Percentiles rank a stretch among this genome's conserved stretches.
phyloP scores from a whole-genome alignment of 306 rosid species.

The Rosa lucieae region DNA sequence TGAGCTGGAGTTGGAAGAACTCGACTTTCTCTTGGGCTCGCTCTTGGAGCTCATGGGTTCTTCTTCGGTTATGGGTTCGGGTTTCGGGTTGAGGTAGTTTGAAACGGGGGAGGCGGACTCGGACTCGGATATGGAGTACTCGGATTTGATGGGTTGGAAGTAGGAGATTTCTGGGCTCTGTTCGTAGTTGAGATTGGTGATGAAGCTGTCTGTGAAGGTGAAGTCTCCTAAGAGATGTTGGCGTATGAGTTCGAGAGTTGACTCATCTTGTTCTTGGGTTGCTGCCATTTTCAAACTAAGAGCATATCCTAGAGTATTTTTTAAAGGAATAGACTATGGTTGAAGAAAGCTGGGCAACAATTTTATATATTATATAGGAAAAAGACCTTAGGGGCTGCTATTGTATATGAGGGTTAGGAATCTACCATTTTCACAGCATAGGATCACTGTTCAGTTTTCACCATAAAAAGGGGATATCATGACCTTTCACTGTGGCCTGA shows the following conservation, averaged over 20 bases:
- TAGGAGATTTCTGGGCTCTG: not conserved
- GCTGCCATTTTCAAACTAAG: conserved; percentile 13
- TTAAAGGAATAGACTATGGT: not conserved
- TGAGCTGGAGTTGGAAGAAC: not conserved
- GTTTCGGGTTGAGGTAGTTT: conserved; percentile 23
- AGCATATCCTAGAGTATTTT: not conserved
- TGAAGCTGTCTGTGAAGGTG: conserved; percentile 23
- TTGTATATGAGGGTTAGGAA: not conserved
- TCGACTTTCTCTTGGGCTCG: not conserved
- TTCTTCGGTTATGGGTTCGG: conserved; percentile 20
- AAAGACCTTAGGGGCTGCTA: not conserved
- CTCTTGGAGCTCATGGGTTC: not conserved
- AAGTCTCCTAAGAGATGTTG: conserved; percentile 42
- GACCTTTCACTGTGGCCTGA: not conserved
- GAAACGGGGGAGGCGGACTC: conserved; percentile 37
- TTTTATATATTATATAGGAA: not conserved
- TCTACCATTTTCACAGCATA: not conserved
- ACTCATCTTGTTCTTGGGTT: conserved; percentile 18
- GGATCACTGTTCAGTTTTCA: not conserved
- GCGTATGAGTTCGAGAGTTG: conserved; percentile 37
- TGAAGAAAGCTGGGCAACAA: not conserved
- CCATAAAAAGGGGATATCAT: not conserved
- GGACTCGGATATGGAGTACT: conserved; percentile 39
- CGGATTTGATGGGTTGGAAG: conserved; percentile 48
- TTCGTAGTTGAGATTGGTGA: conserved; percentile 8